phyloP scores from a whole-genome alignment of 2,329 filamentous ascomycete genomes.

The Ascochyta koolunga region DNA sequence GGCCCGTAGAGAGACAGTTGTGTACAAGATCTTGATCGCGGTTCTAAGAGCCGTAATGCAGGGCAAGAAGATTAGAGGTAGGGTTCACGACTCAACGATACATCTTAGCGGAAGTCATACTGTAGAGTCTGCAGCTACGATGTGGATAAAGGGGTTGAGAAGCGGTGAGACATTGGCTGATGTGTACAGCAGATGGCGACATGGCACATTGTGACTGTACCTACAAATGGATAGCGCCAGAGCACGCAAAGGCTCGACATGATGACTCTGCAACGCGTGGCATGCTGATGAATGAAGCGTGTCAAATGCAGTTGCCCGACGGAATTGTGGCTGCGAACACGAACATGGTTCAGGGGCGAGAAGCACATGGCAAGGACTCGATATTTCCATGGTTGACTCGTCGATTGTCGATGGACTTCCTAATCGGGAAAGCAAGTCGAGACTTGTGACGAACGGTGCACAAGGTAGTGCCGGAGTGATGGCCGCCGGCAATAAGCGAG shows the following conservation, averaged over 20 bases:
- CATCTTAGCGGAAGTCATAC: slow-evolving; percentile 1
- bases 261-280: slow-evolving; percentile 27
- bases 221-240: slow-evolving; percentile 22
- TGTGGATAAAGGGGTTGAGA: not conserved
- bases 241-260: slow-evolving; percentile 20
- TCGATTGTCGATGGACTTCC: slow-evolving; percentile 32
- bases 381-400: slow-evolving; percentile 8
- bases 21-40: slow-evolving; percentile 2
- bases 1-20: not conserved
- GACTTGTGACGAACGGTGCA: not conserved
- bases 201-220: slow-evolving; percentile 18
- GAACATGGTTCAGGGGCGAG: slow-evolving; percentile 6
- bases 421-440: slow-evolving; percentile 13
- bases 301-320: slow-evolving; percentile 5
- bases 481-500: slow-evolving; percentile 30
- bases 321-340: slow-evolving; percentile 4
- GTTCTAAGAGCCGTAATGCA: slow-evolving; percentile 20
- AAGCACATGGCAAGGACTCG: slow-evolving; percentile 8
- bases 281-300: slow-evolving; percentile 20
- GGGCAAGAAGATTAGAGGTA: slow-evolving; percentile 6
- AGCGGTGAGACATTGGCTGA: slow-evolving; percentile 15
- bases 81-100: not conserved
- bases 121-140: not conserved
- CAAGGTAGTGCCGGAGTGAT: slow-evolving; percentile 1
- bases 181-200: slow-evolving; percentile 21